A percentile compares a stretch with the other conserved stretches of the same genome.
phyloP scores from a whole-genome alignment of 495 filamentous ascomycete species.

The Lasiosphaeriaceae sp. region DNA sequence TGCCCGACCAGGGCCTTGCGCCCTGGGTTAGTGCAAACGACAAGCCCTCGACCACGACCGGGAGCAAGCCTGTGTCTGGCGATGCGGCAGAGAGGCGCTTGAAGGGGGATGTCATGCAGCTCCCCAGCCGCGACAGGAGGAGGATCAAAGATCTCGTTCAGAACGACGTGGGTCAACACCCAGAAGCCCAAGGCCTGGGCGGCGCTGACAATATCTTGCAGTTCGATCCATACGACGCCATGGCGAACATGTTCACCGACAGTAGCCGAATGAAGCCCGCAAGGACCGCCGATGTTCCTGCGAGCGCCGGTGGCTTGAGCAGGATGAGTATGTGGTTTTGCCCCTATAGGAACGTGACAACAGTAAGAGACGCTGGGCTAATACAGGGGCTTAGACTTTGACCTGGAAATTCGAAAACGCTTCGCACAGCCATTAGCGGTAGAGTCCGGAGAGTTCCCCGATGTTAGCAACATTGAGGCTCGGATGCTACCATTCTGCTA shows the following conservation, averaged over 20 bases:
- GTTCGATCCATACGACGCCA: conserved; percentile 63
- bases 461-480: conserved; percentile 68
- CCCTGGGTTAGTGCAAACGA: conserved; percentile 95
- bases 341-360: background rate
- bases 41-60: conserved; percentile 72
- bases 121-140: conserved; percentile 78
- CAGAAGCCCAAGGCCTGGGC: background rate
- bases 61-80: conserved; percentile 73
- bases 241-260: conserved; percentile 62
- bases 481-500: conserved; percentile 95
- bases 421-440: conserved; percentile 81
- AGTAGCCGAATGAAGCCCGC: conserved; percentile 66
- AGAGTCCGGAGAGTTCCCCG: conserved; percentile 92
- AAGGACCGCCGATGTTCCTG: conserved; percentile 68
- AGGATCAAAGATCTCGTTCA: conserved; percentile 73
- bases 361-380: background rate
- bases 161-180: conserved; percentile 43
- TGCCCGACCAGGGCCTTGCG: conserved; percentile 87
- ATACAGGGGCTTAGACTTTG: conserved; percentile 58
- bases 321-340: conserved; percentile 72
- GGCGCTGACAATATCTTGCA: conserved; percentile 29
- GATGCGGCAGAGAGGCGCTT: conserved; percentile 88
- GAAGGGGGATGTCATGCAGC: conserved; percentile 91
- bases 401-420: conserved; percentile 88
- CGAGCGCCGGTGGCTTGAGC: conserved; percentile 67